A percentile compares a stretch with the other conserved stretches of the same genome.
Evolutionary conservation across 371 early-diverging fungal genomes (phyloP).

Genomic region (Parasitella parasitica): DNA sequence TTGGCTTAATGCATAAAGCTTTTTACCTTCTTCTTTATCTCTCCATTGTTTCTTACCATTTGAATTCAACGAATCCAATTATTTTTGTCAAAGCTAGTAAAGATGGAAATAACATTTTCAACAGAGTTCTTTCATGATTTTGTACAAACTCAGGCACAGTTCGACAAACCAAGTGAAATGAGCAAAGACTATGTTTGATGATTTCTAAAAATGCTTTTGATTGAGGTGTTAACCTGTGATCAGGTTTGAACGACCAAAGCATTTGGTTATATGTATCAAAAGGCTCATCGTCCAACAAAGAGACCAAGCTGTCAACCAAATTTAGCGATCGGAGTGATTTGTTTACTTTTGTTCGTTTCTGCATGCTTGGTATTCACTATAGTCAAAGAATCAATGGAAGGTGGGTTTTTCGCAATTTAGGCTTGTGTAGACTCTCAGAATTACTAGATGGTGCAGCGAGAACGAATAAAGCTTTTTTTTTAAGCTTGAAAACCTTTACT

Average conservation of each 20-base stretch:
- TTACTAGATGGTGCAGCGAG: no score
- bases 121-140: no score
- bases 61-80: conserved; percentile 16
- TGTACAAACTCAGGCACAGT: conserved; percentile 4
- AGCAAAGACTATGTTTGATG: conserved; percentile 10
- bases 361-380: conserved; percentile 8
- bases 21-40: no score
- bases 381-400: no score
- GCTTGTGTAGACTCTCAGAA: no score
- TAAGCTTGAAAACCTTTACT: no score
- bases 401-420: no score
- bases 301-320: background rate
- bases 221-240: background rate
- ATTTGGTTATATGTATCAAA: no score
- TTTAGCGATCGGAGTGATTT: conserved; percentile 14
- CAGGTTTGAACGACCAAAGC: no score
- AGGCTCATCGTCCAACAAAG: no score
- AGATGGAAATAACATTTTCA: background rate
- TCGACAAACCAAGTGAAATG: conserved; percentile 5
- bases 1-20: no score
- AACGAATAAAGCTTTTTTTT: no score
- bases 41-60: conserved; percentile 17
- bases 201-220: conserved; percentile 9
- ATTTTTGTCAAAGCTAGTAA: conserved; percentile 14
- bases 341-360: conserved; percentile 12